Evolutionary conservation across 352 stramenopile genomes (phyloP).

Genomic region (Globisporangium yorkense): DNA sequence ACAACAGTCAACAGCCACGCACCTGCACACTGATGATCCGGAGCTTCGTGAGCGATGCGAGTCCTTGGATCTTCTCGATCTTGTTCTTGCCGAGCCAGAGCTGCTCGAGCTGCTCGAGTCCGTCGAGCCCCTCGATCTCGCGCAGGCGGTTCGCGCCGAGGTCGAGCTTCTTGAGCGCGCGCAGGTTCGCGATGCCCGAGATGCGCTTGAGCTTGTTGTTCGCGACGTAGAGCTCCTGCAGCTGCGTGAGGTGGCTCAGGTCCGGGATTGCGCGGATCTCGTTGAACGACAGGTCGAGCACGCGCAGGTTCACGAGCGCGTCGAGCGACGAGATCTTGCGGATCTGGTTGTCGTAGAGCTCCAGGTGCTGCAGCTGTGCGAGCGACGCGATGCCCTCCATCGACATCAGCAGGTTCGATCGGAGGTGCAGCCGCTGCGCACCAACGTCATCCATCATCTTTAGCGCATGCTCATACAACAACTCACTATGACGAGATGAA

Average conservation of each 20-base stretch:
- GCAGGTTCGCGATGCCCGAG: slow-evolving; percentile 81
- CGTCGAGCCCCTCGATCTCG: slow-evolving; percentile 89
- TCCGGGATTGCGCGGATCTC: slow-evolving; percentile 90
- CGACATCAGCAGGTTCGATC: slow-evolving; percentile 74
- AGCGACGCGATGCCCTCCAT: slow-evolving; percentile 70
- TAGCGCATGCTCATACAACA: too few relatives aligned
- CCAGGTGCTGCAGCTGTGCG: slow-evolving; percentile 84
- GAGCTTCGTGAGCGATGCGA: slow-evolving; percentile 88
- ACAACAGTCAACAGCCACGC: not conserved
- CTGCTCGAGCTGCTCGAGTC: slow-evolving; percentile 89
- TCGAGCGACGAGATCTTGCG: slow-evolving; percentile 71
- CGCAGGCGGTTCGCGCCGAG: slow-evolving; percentile 95
- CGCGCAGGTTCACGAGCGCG: slow-evolving; percentile 53
- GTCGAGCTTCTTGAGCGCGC: slow-evolving; percentile 92
- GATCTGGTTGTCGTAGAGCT: slow-evolving; percentile 99
- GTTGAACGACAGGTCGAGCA: slow-evolving; percentile 97
- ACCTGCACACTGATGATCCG: slow-evolving; percentile 78
- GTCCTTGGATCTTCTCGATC: slow-evolving; percentile 89
- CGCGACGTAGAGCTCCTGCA: slow-evolving; percentile 92
- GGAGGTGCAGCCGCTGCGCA: slow-evolving; percentile 43
- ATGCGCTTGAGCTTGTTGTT: slow-evolving; percentile 99
- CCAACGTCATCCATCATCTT: not conserved
- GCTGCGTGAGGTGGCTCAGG: slow-evolving; percentile 65
- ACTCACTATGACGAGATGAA: not conserved
- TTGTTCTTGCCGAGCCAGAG: slow-evolving; percentile 99